phyloP scores from a whole-genome alignment of 805 yeast genomes.

The Spencermartinsiella europaea region DNA sequence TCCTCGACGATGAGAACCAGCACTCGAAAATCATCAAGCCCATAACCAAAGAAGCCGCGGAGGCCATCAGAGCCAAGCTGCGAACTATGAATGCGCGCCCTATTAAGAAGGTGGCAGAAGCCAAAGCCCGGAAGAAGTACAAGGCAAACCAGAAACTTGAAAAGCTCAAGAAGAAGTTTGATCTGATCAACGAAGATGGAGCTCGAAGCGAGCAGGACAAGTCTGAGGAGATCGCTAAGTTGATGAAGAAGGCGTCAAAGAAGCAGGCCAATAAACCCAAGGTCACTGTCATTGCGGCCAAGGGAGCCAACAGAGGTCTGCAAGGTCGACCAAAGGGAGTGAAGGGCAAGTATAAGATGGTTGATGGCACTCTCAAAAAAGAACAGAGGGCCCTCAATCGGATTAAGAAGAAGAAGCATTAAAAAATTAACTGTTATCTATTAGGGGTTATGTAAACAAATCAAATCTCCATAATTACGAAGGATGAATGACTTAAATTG shows the following conservation, averaged over 20 bases:
- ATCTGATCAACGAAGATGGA: slow-evolving; percentile 79
- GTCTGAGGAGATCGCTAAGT: slow-evolving; percentile 83
- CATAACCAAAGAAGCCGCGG: slow-evolving; percentile 88
- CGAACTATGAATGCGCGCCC: slow-evolving; percentile 92
- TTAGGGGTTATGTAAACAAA: too few species aligned
- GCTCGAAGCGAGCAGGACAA: slow-evolving; percentile 89
- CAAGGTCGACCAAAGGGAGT: slow-evolving; percentile 96
- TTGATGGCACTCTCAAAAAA: slow-evolving; percentile 96
- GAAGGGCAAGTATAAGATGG: slow-evolving; percentile 98
- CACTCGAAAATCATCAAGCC: slow-evolving; percentile 85
- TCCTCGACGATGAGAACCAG: slow-evolving; percentile 81
- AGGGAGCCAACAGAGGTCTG: slow-evolving; percentile 77
- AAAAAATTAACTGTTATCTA: too few species aligned
- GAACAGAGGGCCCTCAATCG: slow-evolving; percentile 91
- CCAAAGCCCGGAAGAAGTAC: slow-evolving; percentile 93
- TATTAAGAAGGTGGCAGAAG: slow-evolving; percentile 97
- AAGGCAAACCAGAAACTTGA: slow-evolving; percentile 84
- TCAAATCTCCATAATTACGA: too few species aligned
- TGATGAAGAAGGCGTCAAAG: slow-evolving; percentile 75
- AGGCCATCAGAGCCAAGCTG: slow-evolving; percentile 69
- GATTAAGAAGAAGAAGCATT: slow-evolving; percentile 80
- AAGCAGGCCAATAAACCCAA: slow-evolving; percentile 69
- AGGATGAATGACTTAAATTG: too few species aligned
- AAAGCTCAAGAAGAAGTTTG: slow-evolving; percentile 87
- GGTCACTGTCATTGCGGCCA: slow-evolving; percentile 84